Percentiles rank a stretch among this genome's conserved stretches.
These are phyloP conservation scores for Termitomyces sp. DNA, from an alignment of 768 basidiomycete genomes.

Conservation along the genomic window DNA sequence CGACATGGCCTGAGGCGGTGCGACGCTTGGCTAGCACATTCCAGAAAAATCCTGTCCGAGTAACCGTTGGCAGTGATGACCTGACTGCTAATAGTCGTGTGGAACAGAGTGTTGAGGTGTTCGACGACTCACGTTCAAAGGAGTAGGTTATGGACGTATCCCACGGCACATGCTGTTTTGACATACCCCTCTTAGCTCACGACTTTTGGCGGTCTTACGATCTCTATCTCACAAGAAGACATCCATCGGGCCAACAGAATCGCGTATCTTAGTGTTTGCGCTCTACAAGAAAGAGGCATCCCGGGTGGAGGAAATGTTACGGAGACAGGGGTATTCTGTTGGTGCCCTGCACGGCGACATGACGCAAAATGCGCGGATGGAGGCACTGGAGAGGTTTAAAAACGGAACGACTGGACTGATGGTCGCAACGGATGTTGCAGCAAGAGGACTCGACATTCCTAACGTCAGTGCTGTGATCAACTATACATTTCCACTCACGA, in stretches of 20 bases:
- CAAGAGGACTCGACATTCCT: conserved; percentile 95
- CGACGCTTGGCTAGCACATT: conserved; percentile 85
- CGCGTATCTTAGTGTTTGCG: conserved; percentile 86
- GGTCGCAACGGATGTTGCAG: conserved; percentile 97
- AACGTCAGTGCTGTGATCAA: conserved; percentile 93
- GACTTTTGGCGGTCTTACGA: conserved; percentile 52
- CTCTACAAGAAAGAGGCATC: conserved; percentile 97
- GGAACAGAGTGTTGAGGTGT: conserved; percentile 89
- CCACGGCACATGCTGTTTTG: not conserved
- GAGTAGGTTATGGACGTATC: conserved; percentile 49
- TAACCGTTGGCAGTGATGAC: conserved; percentile 95
- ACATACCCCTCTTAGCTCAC: conserved; percentile 35
- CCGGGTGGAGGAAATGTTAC: conserved; percentile 78
- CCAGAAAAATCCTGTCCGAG: conserved; percentile 75
- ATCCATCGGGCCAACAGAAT: conserved; percentile 43
- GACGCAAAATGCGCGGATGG: conserved; percentile 78
- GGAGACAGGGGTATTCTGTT: conserved; percentile 68
- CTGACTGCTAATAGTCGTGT: conserved; percentile 91
- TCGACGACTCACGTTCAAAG: conserved; percentile 79
- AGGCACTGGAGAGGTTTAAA: conserved; percentile 83
- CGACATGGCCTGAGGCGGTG: conserved; percentile 97
- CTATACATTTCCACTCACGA: conserved; percentile 95
- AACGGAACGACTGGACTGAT: conserved; percentile 72
- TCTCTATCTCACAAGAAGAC: conserved; percentile 56
- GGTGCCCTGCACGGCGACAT: conserved; percentile 88